Evolutionary conservation across 192 early-diverging fungal genomes (phyloP).

Genomic region (Kickxella alabastrina): DNA sequence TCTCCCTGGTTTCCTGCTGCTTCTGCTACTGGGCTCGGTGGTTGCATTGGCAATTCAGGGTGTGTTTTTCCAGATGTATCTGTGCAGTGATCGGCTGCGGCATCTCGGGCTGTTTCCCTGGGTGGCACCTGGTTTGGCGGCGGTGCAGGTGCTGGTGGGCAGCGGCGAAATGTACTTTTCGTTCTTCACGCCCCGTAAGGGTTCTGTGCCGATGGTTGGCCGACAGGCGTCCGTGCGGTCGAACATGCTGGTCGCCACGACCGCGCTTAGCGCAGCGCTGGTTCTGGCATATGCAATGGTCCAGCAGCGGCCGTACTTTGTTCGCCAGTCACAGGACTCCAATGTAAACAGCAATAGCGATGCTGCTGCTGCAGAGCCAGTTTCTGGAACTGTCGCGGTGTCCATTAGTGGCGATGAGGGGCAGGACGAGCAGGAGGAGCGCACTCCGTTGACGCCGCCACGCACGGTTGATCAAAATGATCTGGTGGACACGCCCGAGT

Average conservation of each 20-base stretch:
- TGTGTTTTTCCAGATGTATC: neutral
- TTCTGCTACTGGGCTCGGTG: neutral
- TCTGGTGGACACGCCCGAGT: constrained; percentile 34
- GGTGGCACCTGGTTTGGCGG: constrained; percentile 9
- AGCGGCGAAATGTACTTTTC: constrained; percentile 21
- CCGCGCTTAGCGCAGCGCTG: neutral
- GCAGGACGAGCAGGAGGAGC: neutral
- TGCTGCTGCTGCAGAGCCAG: neutral
- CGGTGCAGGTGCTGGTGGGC: constrained; percentile 4
- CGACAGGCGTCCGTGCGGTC: constrained; percentile 14
- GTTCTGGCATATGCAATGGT: constrained; percentile 5
- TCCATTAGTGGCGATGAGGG: neutral
- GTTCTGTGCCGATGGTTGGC: constrained; percentile 12
- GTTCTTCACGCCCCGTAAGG: constrained; percentile 20
- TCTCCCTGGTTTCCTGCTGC: neutral
- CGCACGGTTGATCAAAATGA: constrained; percentile 9
- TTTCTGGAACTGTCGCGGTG: neutral
- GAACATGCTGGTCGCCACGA: constrained; percentile 10
- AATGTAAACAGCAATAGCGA: no score
- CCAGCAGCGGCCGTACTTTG: constrained; percentile 29
- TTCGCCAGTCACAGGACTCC: constrained; percentile 4
- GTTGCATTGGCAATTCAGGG: neutral
- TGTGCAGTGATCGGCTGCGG: constrained; percentile 6
- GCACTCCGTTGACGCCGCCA: constrained; percentile 22
- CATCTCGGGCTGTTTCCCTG: constrained; percentile 26